Conservation (phyloP, 164 flowering plant genomes). For the Cinnamomum chago region DNA sequence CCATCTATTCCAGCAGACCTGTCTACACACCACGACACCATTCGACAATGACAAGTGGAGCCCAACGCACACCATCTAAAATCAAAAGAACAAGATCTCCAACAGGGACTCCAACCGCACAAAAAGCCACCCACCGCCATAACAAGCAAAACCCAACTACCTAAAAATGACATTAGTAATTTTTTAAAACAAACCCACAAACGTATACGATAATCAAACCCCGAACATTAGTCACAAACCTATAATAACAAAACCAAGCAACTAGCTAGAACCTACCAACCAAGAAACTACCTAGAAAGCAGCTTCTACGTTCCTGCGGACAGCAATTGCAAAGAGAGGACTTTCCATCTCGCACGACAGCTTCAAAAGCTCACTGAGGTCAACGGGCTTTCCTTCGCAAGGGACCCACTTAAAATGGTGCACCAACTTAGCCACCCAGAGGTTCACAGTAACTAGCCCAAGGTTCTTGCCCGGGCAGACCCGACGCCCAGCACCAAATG, state of each 20-base stretch:
- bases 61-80: background rate
- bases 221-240: background rate
- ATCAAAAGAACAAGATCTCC: background rate
- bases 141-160: background rate
- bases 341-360: slow-evolving; percentile 55
- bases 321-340: slow-evolving; percentile 29
- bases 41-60: background rate
- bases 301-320: slow-evolving; percentile 13
- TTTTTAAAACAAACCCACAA: background rate
- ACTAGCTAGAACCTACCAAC: background rate
- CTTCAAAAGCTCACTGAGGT: slow-evolving; percentile 39
- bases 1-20: no score
- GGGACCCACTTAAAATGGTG: slow-evolving; percentile 38
- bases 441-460: slow-evolving; percentile 38
- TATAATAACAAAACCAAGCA: background rate
- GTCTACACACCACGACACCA: background rate
- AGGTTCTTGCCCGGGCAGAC: slow-evolving; percentile 56
- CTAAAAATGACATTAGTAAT: background rate
- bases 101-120: background rate
- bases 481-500: slow-evolving; percentile 58
- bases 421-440: slow-evolving; percentile 54
- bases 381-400: slow-evolving; percentile 21
- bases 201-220: background rate
- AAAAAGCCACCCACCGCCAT: background rate
- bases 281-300: background rate